These are phyloP conservation scores for Amphirosellinia nigrospora DNA, from an alignment of 495 filamentous ascomycete genomes.

Conservation along the genomic window DNA sequence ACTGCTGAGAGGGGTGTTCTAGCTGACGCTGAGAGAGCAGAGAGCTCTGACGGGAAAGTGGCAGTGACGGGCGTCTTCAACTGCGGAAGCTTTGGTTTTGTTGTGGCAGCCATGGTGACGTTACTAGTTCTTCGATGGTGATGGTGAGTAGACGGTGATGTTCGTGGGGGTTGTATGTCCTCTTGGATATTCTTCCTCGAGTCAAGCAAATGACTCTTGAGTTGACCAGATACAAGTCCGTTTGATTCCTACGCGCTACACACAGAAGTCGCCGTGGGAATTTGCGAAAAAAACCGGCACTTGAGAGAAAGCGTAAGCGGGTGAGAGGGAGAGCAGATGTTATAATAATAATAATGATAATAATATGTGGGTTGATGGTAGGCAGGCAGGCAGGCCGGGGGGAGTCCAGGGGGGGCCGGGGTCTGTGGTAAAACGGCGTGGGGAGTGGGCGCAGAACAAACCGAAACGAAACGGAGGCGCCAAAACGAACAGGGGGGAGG, in stretches of 20 bases:
- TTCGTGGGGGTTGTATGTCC: conserved; percentile 9
- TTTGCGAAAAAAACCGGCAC: conserved; percentile 44
- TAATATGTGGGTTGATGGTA: conserved; percentile 21
- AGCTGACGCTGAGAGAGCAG: conserved; percentile 50
- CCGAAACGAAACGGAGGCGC: conserved; percentile 26
- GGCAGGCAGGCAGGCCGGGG: too few relatives aligned
- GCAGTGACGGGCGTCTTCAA: conserved; percentile 78
- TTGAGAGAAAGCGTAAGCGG: conserved; percentile 35
- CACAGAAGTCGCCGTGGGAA: conserved; percentile 48
- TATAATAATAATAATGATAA: conserved; percentile 23
- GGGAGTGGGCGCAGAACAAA: conserved; percentile 26
- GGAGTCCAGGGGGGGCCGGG: conserved; percentile 32
- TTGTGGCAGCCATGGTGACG: conserved; percentile 60
- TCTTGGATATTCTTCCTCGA: conserved; percentile 32
- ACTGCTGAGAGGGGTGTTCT: conserved; percentile 60
- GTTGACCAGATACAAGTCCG: conserved; percentile 21
- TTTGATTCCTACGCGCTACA: conserved; percentile 44
- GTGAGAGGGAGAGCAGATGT: conserved; percentile 33
- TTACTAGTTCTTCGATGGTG: conserved; percentile 26
- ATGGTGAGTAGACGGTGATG: conserved; percentile 29
- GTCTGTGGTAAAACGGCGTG: conserved; percentile 29
- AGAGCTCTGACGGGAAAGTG: conserved; percentile 80
- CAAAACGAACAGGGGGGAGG: conserved; percentile 29
- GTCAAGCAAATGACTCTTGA: conserved; percentile 52
- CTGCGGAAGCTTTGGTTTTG: conserved; percentile 71